Conservation (phyloP, 805 yeast genomes). For the Cyberlindnera americana region DNA sequence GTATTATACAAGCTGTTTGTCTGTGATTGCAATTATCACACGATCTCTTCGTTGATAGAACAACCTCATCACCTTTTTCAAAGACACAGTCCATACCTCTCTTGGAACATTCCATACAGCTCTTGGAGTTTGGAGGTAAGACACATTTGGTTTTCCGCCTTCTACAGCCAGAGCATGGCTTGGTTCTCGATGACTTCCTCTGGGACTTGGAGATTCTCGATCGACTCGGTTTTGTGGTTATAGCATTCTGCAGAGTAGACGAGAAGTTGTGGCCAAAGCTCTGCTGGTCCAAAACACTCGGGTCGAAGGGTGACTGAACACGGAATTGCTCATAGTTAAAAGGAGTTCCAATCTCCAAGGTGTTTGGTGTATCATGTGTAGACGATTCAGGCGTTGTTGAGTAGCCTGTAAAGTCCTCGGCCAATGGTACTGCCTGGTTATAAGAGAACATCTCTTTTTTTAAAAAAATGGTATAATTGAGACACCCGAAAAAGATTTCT, state of each 20-base stretch:
- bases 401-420: slow-evolving; percentile 12
- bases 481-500: neutral
- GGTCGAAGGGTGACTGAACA: slow-evolving; percentile 12
- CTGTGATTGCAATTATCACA: slow-evolving; percentile 25
- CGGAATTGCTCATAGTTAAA: neutral
- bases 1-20: slow-evolving; percentile 25
- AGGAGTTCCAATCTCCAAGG: slow-evolving; percentile 6
- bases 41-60: neutral
- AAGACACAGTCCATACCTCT: slow-evolving; percentile 16
- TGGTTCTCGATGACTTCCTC: slow-evolving; percentile 25
- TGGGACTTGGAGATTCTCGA: slow-evolving; percentile 3
- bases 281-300: slow-evolving; percentile 10
- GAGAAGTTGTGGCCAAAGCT: slow-evolving; percentile 15
- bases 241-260: slow-evolving; percentile 11
- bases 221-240: slow-evolving; percentile 14
- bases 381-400: slow-evolving; percentile 9
- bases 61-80: slow-evolving; percentile 9
- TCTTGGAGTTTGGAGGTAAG: slow-evolving; percentile 5
- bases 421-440: slow-evolving; percentile 3
- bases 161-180: slow-evolving; percentile 38
- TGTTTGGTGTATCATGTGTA: slow-evolving; percentile 4
- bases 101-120: slow-evolving; percentile 20
- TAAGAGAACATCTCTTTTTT: slow-evolving; percentile 7
- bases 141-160: slow-evolving; percentile 30
- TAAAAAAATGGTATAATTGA: neutral